Base-by-base conservation (phyloP, 2,329 filamentous ascomycete species). In the Colletotrichum chlorophyti region DNA sequence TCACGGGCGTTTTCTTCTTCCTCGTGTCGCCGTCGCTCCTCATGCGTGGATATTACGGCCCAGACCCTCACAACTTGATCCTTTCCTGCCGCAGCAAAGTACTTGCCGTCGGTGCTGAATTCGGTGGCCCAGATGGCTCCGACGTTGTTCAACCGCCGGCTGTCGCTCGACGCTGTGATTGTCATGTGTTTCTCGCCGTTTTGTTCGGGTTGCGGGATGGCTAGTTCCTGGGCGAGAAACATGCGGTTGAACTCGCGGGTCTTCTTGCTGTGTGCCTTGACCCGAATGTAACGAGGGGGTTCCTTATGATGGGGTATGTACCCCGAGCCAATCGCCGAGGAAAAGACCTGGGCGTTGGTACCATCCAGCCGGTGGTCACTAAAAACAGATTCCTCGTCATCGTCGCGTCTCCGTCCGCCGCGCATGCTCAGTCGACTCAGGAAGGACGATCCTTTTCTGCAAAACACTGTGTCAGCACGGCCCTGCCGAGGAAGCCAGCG, bases 161-260 rank as follows among this genome's bases (percentile, higher is more conserved):
- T 53, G 31, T 65, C 71, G 3, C 67, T 66, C 12, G 72, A 65
- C 6, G 70, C 62, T 0, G 70, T 67, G 2, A 71, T 68, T n/a
- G 78, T 80, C 1, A 82, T 82, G n/a, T 27, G 21, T 23, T 43
- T 53, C 7, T 60, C 53, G n/a, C 21, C 26, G 5, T 32, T 52
- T 4, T 35, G 7, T 15, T 60, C 46, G 15, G 46, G 5, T 12
- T 48, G 51, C 4, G 38, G 12, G 1, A 54, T 51, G 8, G 81
- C 79, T n/a, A 98, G 78, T 72, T 98, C 91, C 74, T 99, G 95
- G 3, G 95, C 93, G 3, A 98, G 83, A 70, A 99, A 99, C 58
- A 97, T 80, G 42, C 88, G 88, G 70, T 95, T 87, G 69, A 98
- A 97, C 51, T 94, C 90, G 65, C 86, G 87, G 19, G 83, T 79